Evolutionary conservation across 805 yeast genomes (phyloP).

Genomic region (Sugiyamaella smithiae): DNA sequence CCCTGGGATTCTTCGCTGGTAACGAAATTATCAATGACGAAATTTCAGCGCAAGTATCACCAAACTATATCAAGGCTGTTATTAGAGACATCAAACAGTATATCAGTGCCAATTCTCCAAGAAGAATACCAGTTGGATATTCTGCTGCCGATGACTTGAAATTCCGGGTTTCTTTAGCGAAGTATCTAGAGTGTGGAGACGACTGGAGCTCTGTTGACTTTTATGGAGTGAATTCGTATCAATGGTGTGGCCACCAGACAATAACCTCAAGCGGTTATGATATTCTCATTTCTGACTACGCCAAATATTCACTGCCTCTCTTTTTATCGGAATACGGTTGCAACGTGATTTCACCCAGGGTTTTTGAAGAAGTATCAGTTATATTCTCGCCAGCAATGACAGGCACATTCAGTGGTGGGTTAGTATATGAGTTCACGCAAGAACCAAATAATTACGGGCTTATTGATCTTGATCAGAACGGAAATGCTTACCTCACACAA

Average conservation of each 20-base stretch:
- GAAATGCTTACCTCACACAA: slow-evolving; percentile 41
- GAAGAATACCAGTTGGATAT: slow-evolving; percentile 86
- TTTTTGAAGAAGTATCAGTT: slow-evolving; percentile 70
- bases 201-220: slow-evolving; percentile 58
- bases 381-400: slow-evolving; percentile 72
- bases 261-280: slow-evolving; percentile 75
- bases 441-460: slow-evolving; percentile 79
- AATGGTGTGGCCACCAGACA: slow-evolving; percentile 86
- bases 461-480: slow-evolving; percentile 49
- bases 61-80: slow-evolving; percentile 73
- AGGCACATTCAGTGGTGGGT: slow-evolving; percentile 76
- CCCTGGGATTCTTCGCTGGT: slow-evolving; percentile 95
- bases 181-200: slow-evolving; percentile 74
- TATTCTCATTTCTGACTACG: slow-evolving; percentile 67
- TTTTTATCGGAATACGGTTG: slow-evolving; percentile 93
- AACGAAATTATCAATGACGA: slow-evolving; percentile 87
- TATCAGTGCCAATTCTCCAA: slow-evolving; percentile 53
- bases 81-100: slow-evolving; percentile 78
- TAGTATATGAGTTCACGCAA: slow-evolving; percentile 77
- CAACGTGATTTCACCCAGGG: slow-evolving; percentile 73
- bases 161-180: slow-evolving; percentile 72
- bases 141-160: slow-evolving; percentile 92
- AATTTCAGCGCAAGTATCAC: slow-evolving; percentile 57
- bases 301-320: slow-evolving; percentile 67
- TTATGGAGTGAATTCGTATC: slow-evolving; percentile 78